Percentiles rank a stretch among this genome's conserved stretches.
phyloP scores from a whole-genome alignment of 768 basidiomycete species.

The Leucogyrophana mollusca region DNA sequence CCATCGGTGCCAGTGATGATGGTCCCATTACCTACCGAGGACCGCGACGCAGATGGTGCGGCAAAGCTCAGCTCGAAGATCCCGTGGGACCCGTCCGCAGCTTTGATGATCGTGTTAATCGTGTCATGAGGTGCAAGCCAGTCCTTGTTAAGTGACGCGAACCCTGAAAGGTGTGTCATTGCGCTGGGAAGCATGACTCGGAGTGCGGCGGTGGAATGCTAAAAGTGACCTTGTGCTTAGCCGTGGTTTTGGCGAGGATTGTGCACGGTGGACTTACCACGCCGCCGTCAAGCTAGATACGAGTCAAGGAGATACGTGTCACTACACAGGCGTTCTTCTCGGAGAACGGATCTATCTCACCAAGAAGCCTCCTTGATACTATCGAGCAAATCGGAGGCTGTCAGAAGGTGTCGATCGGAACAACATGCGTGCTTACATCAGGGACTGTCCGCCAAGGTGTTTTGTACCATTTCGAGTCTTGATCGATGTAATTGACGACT shows the following conservation, averaged over 20 bases:
- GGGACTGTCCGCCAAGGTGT: conserved; percentile 84
- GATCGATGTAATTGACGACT: conserved; percentile 51
- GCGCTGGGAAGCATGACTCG: conserved; percentile 55
- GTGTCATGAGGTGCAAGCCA: conserved; percentile 82
- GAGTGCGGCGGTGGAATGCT: conserved; percentile 70
- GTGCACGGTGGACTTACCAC: conserved; percentile 48
- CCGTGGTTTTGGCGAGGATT: not conserved
- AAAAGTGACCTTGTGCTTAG: not conserved
- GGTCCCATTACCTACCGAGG: conserved; percentile 24
- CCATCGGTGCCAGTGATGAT: conserved; percentile 64
- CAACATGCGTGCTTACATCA: conserved; percentile 49
- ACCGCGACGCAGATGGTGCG: conserved; percentile 44
- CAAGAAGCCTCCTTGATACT: conserved; percentile 84
- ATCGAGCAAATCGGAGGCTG: conserved; percentile 3
- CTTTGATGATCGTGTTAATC: conserved; percentile 53
- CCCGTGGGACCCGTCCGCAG: conserved; percentile 53
- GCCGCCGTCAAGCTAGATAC: conserved; percentile 67
- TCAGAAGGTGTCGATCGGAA: conserved; percentile 1
- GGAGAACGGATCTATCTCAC: conserved; percentile 39
- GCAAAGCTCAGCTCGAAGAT: conserved; percentile 64
- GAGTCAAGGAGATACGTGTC: conserved; percentile 2
- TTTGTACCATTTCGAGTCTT: conserved; percentile 73
- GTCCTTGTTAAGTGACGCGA: conserved; percentile 66
- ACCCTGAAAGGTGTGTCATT: conserved; percentile 57
- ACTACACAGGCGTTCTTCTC: not conserved